These are phyloP conservation scores for Bonia amplexicaulis DNA, from an alignment of 176 grass and related monocot genomes.

Conservation along the genomic window DNA sequence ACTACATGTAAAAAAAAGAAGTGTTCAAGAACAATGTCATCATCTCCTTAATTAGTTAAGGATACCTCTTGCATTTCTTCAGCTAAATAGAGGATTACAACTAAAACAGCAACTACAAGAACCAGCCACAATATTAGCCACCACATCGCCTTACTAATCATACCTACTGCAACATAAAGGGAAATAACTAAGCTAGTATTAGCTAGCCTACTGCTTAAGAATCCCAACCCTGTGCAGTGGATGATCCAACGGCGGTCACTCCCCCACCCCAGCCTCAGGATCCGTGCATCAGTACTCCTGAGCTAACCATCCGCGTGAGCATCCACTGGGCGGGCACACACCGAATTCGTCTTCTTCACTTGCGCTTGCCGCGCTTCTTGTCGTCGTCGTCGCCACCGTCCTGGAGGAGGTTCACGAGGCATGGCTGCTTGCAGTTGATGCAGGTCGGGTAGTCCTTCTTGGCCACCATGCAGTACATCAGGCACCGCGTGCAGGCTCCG, in stretches of 20 bases:
- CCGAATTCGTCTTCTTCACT: neutral
- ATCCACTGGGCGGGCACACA: conserved; percentile 25
- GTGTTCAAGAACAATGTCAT: neutral
- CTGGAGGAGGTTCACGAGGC: conserved; percentile 44
- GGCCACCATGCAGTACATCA: conserved; percentile 66
- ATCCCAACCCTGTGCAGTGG: neutral
- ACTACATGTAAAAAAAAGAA: neutral
- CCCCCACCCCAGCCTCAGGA: neutral
- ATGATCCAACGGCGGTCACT: conserved; percentile 34
- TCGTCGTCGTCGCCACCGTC: neutral
- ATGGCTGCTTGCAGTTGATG: conserved; percentile 60
- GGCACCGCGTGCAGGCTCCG: conserved; percentile 55
- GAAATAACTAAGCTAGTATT: neutral
- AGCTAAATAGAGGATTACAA: neutral
- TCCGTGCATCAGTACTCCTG: neutral
- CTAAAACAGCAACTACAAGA: neutral
- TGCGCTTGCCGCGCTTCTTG: conserved; percentile 29
- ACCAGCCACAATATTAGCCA: neutral
- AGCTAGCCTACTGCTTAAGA: neutral
- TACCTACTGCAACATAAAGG: neutral
- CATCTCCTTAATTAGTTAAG: neutral
- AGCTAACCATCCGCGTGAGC: conserved; percentile 30
- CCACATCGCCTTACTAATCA: neutral
- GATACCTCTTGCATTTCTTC: conserved; percentile 7
- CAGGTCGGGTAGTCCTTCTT: conserved; percentile 55